Conservation (phyloP, 2,329 filamentous ascomycete species). For the Ophiognomonia clavigignenti-juglandacearum region DNA sequence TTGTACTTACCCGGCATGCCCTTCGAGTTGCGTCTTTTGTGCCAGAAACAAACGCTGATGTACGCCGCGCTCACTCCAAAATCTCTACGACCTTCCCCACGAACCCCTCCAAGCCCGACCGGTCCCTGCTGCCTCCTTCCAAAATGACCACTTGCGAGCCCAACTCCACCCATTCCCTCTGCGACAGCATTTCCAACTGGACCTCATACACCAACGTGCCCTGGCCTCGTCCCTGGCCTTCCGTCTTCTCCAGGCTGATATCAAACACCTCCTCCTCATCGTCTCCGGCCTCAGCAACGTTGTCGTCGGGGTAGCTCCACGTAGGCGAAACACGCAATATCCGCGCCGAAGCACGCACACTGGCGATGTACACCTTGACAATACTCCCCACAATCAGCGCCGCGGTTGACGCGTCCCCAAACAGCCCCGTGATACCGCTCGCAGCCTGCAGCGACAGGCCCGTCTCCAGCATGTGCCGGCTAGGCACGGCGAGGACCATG, state of each 20-base stretch:
- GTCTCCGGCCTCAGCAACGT: conserved; percentile 28
- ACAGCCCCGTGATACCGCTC: conserved; percentile 66
- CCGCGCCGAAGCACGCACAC: conserved; percentile 75
- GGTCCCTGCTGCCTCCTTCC: conserved; percentile 65
- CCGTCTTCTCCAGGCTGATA: conserved; percentile 44
- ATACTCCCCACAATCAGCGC: conserved; percentile 62
- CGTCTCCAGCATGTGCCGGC: conserved; percentile 51
- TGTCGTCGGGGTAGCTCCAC: conserved; percentile 20
- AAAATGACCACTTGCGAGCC: conserved; percentile 67
- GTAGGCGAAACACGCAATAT: conserved; percentile 52
- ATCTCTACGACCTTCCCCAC: conserved; percentile 64
- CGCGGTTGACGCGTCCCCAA: conserved; percentile 58
- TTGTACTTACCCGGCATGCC: too few species aligned
- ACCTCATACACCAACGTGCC: conserved; percentile 44
- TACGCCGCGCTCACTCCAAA: conserved; percentile 37
- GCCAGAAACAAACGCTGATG: background rate
- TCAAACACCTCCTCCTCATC: conserved; percentile 57
- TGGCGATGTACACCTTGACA: conserved; percentile 82
- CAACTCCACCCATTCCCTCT: conserved; percentile 68
- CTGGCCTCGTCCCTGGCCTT: conserved; percentile 20
- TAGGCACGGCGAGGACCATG: conserved; percentile 70
- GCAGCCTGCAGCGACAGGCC: conserved; percentile 58
- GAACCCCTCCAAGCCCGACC: conserved; percentile 65
- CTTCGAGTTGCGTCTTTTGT: too few species aligned
- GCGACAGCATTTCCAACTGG: conserved; percentile 63